Percentiles rank a stretch among this genome's conserved stretches.
Evolutionary conservation across 768 basidiomycete genomes (phyloP).

Genomic region (Suillus decipiens): DNA sequence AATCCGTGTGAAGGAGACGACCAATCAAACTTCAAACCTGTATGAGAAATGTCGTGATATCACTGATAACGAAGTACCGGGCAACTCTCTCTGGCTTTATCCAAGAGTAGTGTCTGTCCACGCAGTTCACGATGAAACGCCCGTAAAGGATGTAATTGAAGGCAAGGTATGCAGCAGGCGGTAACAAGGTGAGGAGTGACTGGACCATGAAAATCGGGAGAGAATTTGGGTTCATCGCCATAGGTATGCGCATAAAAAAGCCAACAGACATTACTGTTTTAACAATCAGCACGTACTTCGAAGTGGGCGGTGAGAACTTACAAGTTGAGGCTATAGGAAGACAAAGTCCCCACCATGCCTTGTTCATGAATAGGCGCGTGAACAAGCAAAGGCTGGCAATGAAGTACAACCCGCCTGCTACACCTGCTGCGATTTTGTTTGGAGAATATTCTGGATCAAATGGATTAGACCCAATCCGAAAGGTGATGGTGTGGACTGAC

Average conservation of each 20-base stretch:
- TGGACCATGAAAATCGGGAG: slow-evolving; percentile 20
- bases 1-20: not conserved
- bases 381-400: slow-evolving; percentile 18
- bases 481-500: not conserved
- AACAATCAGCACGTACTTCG: not conserved
- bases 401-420: slow-evolving; percentile 25
- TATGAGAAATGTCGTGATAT: slow-evolving; percentile 28
- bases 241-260: slow-evolving; percentile 22
- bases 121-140: slow-evolving; percentile 22
- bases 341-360: slow-evolving; percentile 33
- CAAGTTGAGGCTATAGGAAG: slow-evolving; percentile 33
- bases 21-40: slow-evolving; percentile 21
- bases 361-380: slow-evolving; percentile 21
- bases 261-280: slow-evolving; percentile 22
- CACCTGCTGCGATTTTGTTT: slow-evolving; percentile 23
- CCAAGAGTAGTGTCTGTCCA: slow-evolving; percentile 21
- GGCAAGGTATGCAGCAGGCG: slow-evolving; percentile 33
- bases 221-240: slow-evolving; percentile 24
- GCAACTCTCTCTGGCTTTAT: slow-evolving; percentile 29
- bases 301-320: slow-evolving; percentile 1
- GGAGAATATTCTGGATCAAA: slow-evolving; percentile 25
- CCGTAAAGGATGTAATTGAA: slow-evolving; percentile 38
- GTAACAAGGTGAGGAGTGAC: slow-evolving; percentile 24
- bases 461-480: not conserved
- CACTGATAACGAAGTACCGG: slow-evolving; percentile 28